These are phyloP conservation scores for Penicillium crustosum DNA, from an alignment of 2,329 filamentous ascomycete genomes.

Conservation along the genomic window DNA sequence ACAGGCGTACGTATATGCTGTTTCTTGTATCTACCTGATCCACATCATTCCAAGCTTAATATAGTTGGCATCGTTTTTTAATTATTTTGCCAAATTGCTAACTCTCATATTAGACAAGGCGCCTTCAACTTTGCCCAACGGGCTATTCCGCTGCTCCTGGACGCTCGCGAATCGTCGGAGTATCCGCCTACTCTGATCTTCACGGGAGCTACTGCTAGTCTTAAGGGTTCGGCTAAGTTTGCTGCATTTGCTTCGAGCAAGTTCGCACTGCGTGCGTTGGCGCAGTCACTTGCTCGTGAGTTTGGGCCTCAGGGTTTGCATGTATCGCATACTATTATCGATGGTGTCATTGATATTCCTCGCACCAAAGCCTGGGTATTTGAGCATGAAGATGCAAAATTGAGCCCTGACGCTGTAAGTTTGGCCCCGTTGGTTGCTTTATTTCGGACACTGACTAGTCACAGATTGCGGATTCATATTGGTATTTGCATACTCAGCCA, in stretches of 20 bases:
- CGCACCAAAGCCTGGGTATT: conserved; percentile 62
- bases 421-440: conserved; percentile 16
- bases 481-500: conserved; percentile 78
- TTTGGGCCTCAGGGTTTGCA: conserved; percentile 84
- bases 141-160: conserved; percentile 68
- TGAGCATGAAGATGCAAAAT: conserved; percentile 63
- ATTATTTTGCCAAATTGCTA: background rate
- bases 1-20: conserved; percentile 44
- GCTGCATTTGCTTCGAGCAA: conserved; percentile 74
- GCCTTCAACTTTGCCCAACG: conserved; percentile 75
- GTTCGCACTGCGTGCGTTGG: conserved; percentile 72
- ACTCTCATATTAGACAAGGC: conserved; percentile 47
- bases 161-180: conserved; percentile 51
- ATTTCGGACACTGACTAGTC: conserved; percentile 4
- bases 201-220: conserved; percentile 79
- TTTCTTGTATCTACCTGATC: background rate
- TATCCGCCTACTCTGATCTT: conserved; percentile 79
- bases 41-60: background rate
- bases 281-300: conserved; percentile 75
- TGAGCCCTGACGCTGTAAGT: conserved; percentile 71
- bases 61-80: background rate
- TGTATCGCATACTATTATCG: conserved; percentile 77
- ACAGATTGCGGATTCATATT: conserved; percentile 84
- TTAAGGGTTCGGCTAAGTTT: conserved; percentile 70
- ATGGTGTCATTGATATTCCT: conserved; percentile 82